phyloP scores from a whole-genome alignment of 192 early-diverging fungal species.

The Obelidium mucronatum region DNA sequence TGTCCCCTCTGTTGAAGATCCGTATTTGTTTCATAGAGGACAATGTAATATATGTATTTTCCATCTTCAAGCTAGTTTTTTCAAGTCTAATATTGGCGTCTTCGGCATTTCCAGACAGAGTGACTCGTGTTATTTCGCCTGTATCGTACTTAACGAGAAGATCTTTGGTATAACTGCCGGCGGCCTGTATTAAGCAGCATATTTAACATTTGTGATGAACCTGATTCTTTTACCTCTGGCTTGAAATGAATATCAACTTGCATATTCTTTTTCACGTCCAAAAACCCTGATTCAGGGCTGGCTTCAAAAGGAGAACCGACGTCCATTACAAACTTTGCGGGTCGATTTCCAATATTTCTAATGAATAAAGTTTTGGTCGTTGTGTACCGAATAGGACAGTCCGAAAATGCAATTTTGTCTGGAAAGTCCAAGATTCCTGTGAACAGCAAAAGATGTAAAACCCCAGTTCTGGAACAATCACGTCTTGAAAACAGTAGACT shows the following conservation, averaged over 20 bases:
- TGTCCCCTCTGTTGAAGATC: slow-evolving; percentile 58
- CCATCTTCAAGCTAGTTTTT: slow-evolving; percentile 51
- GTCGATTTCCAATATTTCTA: slow-evolving; percentile 63
- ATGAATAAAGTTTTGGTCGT: slow-evolving; percentile 54
- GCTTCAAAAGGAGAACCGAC: slow-evolving; percentile 49
- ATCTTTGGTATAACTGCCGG: slow-evolving; percentile 50
- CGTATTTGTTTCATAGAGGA: slow-evolving; percentile 51
- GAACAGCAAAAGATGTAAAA: neutral
- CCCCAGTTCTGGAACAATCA: neutral
- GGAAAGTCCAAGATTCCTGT: slow-evolving; percentile 65
- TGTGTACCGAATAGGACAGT: slow-evolving; percentile 52
- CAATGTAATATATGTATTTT: slow-evolving; percentile 63
- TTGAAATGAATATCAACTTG: slow-evolving; percentile 58
- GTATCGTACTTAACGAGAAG: slow-evolving; percentile 58
- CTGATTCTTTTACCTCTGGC: slow-evolving; percentile 50
- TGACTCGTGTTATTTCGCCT: slow-evolving; percentile 51
- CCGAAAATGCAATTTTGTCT: slow-evolving; percentile 55
- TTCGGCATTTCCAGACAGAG: slow-evolving; percentile 52
- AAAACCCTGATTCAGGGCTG: slow-evolving; percentile 42
- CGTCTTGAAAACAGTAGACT: neutral
- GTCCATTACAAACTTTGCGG: slow-evolving; percentile 55
- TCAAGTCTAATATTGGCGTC: slow-evolving; percentile 64
- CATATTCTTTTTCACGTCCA: slow-evolving; percentile 51
- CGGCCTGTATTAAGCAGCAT: slow-evolving; percentile 41
- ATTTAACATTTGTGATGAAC: slow-evolving; percentile 12